Conservation (phyloP, 2,329 filamentous ascomycete genomes). For the Nigrospora osmanthi region DNA sequence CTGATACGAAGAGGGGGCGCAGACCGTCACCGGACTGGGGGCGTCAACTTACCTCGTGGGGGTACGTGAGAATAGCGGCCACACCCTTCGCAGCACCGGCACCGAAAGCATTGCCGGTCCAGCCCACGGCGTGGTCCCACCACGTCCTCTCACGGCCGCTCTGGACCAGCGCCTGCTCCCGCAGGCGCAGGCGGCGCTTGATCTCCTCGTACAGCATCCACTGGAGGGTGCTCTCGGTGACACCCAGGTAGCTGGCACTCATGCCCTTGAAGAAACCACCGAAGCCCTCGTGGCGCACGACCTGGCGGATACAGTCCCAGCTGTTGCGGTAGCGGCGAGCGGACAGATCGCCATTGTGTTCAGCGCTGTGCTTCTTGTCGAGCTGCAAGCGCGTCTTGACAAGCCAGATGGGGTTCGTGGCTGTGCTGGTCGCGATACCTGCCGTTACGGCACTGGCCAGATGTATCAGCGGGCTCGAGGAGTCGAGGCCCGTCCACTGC, state of each 20-base stretch:
- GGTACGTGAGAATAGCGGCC: slow-evolving; percentile 79
- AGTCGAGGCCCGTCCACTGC: slow-evolving; percentile 62
- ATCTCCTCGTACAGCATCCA: slow-evolving; percentile 94
- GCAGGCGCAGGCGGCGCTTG: slow-evolving; percentile 62
- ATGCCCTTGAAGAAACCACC: slow-evolving; percentile 81
- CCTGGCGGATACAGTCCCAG: slow-evolving; percentile 78
- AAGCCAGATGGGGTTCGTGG: slow-evolving; percentile 94
- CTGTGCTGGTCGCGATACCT: slow-evolving; percentile 79
- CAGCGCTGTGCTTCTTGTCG: slow-evolving; percentile 68
- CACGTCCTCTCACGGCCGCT: slow-evolving; percentile 56
- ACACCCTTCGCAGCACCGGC: slow-evolving; percentile 81
- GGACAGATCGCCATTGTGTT: slow-evolving; percentile 42
- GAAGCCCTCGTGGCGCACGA: slow-evolving; percentile 72
- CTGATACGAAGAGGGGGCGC: neutral
- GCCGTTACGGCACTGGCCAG: slow-evolving; percentile 68
- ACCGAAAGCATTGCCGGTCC: slow-evolving; percentile 70
- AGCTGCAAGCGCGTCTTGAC: slow-evolving; percentile 90
- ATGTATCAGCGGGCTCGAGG: slow-evolving; percentile 69
- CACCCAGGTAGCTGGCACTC: slow-evolving; percentile 85
- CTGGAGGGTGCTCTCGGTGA: slow-evolving; percentile 83
- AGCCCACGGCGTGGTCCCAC: slow-evolving; percentile 70
- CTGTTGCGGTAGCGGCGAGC: slow-evolving; percentile 77
- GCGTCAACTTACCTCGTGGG: slow-evolving; percentile 66
- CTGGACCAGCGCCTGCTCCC: slow-evolving; percentile 49
- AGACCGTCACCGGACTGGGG: neutral